Base-by-base conservation (phyloP, 192 early-diverging fungal species). In the Coemansia sp. region DNA sequence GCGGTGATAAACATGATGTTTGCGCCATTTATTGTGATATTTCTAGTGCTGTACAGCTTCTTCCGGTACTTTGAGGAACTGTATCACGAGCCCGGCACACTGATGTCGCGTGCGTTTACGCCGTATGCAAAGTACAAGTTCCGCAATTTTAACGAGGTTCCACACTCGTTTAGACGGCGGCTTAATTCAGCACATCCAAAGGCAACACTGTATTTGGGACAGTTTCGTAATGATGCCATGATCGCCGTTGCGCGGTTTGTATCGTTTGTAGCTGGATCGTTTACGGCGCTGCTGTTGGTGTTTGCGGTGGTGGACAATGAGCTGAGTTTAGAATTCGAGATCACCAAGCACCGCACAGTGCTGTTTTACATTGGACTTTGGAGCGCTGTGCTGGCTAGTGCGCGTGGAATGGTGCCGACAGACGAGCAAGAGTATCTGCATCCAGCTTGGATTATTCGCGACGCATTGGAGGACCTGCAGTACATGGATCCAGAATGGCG, bases 111-210 rank as follows among this genome's bases (percentile, higher is more conserved):
- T 35, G 81, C 84, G 9, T 99, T 94, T 60, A 88, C 94, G 1
- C 89, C 89, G 8, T 85, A 91, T 56, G 96, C 96, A 3, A 81
- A 84, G 26, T 98, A 92, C 94, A 93, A 92, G 72, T 92, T 98
- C 62, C 88, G 96, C 55, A 94, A 97, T 78, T 98, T 98, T 67
- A 98, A 99, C 75, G 98, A 99, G 70, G 83, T 98, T 18, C 93
- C 95, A 1, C 95, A 99, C 72, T 61, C 90, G 18, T 95, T 97
- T 69, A 73, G 89, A 32, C 69, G 72, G 22, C 88, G 98, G 12
- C 73, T 98, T 18, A 86, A 87, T 61, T 58, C 84, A 0, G 92
- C 90, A 22, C 86, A 93, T 69, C 83, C 85, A 11, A 69, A 84
- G 49, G 94, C 96, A 0, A 86, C 84, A 32, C 75, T 87, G 63